Conservation (phyloP, 2,329 filamentous ascomycete species). For the Neoascochyta sp. region DNA sequence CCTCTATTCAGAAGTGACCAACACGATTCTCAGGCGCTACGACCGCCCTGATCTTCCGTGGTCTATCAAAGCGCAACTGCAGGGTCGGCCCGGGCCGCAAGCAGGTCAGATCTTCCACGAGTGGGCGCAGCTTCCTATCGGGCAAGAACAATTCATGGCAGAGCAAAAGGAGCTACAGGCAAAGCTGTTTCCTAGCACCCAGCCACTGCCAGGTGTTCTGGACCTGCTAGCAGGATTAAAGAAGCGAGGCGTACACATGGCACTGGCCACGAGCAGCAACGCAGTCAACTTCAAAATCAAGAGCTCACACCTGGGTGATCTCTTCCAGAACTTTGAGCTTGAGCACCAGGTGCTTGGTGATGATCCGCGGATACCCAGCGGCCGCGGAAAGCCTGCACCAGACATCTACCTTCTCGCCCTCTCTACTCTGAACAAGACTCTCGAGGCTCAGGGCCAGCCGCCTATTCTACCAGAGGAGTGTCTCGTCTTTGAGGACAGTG, state of each 20-base stretch:
- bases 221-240: constrained; percentile 62
- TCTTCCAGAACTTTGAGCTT: constrained; percentile 63
- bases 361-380: constrained; percentile 69
- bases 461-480: constrained; percentile 79
- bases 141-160: constrained; percentile 61
- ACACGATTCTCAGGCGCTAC: constrained; percentile 74
- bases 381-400: constrained; percentile 88
- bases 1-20: constrained; percentile 77
- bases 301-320: constrained; percentile 53
- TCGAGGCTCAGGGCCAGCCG: constrained; percentile 57
- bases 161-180: constrained; percentile 63
- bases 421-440: constrained; percentile 73
- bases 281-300: constrained; percentile 72
- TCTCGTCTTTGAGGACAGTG: constrained; percentile 92
- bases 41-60: constrained; percentile 73
- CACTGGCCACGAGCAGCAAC: constrained; percentile 79
- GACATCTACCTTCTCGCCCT: constrained; percentile 92
- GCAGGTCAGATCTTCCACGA: constrained; percentile 63
- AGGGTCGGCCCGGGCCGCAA: constrained; percentile 59
- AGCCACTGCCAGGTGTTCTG: constrained; percentile 74
- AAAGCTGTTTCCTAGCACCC: constrained; percentile 67
- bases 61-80: constrained; percentile 87
- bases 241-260: constrained; percentile 66
- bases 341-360: constrained; percentile 80
- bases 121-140: constrained; percentile 83